Percentiles rank a stretch among this genome's conserved stretches.
These are phyloP conservation scores for Aspergillus fumigatiaffinis DNA, from an alignment of 2,329 filamentous ascomycete species.

Conservation along the genomic window DNA sequence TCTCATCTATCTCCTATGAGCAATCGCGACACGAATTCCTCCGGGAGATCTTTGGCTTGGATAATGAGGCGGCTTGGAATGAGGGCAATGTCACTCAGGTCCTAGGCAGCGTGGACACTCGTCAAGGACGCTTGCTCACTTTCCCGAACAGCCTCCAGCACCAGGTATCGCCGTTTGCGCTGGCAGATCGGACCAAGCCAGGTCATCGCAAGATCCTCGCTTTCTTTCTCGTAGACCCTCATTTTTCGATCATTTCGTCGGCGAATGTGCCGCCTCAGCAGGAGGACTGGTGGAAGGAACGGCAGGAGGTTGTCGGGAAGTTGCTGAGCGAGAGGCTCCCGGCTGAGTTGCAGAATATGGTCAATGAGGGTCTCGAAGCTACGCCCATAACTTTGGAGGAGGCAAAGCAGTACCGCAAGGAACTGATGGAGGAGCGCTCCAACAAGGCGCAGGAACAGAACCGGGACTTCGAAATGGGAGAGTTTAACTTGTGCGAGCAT, in stretches of 20 bases:
- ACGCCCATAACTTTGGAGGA: constrained; percentile 32
- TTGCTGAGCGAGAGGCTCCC: constrained; percentile 13
- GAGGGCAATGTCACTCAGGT: constrained; percentile 7
- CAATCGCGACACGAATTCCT: constrained; percentile 6
- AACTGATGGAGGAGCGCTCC: constrained; percentile 40
- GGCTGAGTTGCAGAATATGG: constrained; percentile 25
- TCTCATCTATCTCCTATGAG: not conserved
- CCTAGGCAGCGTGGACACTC: constrained; percentile 6
- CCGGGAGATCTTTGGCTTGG: constrained; percentile 17
- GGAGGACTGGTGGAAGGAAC: constrained; percentile 42
- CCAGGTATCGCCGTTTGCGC: constrained; percentile 47
- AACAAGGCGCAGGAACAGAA: constrained; percentile 6
- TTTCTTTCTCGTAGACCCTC: constrained; percentile 58
- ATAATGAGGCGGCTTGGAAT: constrained; percentile 3
- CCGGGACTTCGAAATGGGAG: constrained; percentile 8
- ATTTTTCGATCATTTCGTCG: constrained; percentile 48
- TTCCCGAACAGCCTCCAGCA: constrained; percentile 43
- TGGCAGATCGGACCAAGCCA: constrained; percentile 48
- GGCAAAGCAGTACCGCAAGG: constrained; percentile 34
- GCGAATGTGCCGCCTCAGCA: constrained; percentile 52
- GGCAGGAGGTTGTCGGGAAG: constrained; percentile 3
- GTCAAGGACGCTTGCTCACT: constrained; percentile 5
- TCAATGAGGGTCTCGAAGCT: constrained; percentile 20
- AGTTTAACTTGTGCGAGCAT: constrained; percentile 16
- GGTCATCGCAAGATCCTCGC: constrained; percentile 57